Evolutionary conservation across 306 rosid genomes (phyloP).

Genomic region (Vigna radiata): DNA sequence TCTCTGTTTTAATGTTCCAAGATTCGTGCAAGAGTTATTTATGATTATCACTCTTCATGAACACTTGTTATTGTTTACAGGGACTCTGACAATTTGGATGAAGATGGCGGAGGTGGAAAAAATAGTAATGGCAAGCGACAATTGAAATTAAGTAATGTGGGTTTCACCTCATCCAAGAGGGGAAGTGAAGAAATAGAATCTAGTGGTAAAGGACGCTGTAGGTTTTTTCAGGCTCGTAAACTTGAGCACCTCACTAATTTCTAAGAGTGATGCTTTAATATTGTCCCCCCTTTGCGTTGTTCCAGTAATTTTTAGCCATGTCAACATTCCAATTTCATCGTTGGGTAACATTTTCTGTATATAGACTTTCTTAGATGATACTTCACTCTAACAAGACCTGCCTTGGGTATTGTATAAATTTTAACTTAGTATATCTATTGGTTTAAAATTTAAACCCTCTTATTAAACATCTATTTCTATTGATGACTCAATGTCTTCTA

Average conservation of each 20-base stretch:
- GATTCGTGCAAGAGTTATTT: slow-evolving; percentile 24
- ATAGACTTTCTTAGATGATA: slow-evolving; percentile 21
- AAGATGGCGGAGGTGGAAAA: slow-evolving; percentile 57
- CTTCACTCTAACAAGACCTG: background rate
- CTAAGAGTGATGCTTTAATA: slow-evolving; percentile 39
- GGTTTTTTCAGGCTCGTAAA: slow-evolving; percentile 85
- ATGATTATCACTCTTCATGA: slow-evolving; percentile 29
- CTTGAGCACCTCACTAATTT: slow-evolving; percentile 75
- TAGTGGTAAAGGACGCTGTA: slow-evolving; percentile 82
- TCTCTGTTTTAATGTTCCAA: slow-evolving; percentile 20
- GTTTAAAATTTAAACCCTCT: slow-evolving; percentile 13
- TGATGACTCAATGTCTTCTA: background rate
- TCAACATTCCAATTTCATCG: slow-evolving; percentile 18
- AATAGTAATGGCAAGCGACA: slow-evolving; percentile 67
- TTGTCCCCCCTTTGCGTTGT: slow-evolving; percentile 4
- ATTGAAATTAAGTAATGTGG: slow-evolving; percentile 72
- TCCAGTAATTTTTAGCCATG: slow-evolving; percentile 31
- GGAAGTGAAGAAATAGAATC: slow-evolving; percentile 92
- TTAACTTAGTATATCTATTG: slow-evolving; percentile 16
- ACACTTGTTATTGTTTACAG: slow-evolving; percentile 43
- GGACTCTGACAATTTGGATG: slow-evolving; percentile 77
- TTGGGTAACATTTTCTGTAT: slow-evolving; percentile 28
- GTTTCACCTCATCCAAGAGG: slow-evolving; percentile 74
- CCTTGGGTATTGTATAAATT: background rate
- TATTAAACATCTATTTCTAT: background rate